phyloP scores from a whole-genome alignment of 2,329 filamentous ascomycete genomes.

The Fusarium praegraminearum region DNA sequence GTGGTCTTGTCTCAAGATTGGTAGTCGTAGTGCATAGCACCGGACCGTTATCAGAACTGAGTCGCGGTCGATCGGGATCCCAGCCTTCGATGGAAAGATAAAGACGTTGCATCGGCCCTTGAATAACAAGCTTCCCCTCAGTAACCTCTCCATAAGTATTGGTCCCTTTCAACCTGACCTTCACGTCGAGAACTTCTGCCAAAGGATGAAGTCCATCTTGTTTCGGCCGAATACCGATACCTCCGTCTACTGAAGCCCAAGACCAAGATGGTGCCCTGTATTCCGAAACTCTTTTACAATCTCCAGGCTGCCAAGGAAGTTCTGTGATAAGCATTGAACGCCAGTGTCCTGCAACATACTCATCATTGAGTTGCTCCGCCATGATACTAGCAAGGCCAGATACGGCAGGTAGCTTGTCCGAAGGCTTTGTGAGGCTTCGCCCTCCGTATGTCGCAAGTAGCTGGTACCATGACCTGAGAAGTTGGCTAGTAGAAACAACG shows the following conservation, averaged over 20 bases:
- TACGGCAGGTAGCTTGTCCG: constrained; percentile 15
- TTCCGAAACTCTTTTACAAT: not conserved
- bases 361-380: not conserved
- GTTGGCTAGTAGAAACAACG: too few species aligned
- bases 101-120: constrained; percentile 1
- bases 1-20: rapidly evolving
- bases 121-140: rapidly evolving
- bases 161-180: not conserved
- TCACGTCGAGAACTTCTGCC: not conserved
- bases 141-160: constrained; percentile 9
- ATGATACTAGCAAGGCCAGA: constrained; percentile 2
- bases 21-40: not conserved
- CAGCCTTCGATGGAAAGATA: not conserved
- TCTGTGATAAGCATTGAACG: not conserved
- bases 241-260: constrained; percentile 3
- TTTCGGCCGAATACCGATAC: not conserved
- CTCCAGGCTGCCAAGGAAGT: not conserved
- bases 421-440: not conserved
- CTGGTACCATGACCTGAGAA: too few species aligned
- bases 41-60: rapidly evolving
- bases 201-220: rapidly evolving
- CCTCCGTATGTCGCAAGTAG: not conserved
- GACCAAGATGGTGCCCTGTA: constrained; percentile 3
- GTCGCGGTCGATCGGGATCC: not conserved
- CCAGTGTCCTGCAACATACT: not conserved